Evolutionary conservation across 176 grass and related monocot genomes (phyloP), one percentile per base, ranked within the genome.

Genomic region (Puccinellia tenuiflora): DNA sequence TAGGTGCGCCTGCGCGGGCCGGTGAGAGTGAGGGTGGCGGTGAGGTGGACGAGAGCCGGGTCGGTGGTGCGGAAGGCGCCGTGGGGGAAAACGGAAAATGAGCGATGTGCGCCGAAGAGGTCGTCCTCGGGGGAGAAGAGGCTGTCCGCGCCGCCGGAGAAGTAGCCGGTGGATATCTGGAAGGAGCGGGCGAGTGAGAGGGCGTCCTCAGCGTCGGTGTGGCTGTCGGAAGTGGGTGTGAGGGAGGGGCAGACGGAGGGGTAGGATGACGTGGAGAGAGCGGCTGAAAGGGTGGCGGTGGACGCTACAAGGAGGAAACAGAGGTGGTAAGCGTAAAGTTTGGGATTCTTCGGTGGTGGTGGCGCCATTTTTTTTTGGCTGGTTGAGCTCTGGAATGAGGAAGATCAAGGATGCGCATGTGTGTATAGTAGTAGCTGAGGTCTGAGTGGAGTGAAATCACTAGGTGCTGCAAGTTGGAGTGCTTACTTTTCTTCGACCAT

Each of bases 1-100:
- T 47, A 24, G 24, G 25, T 14, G 11, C 11, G 26, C 9, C 67
- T 17, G 21, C 8, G 64, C 26, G 38, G 33, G 21, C 88, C 86
- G 47, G 29, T 63, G 45, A 94, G 87, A 21, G 75, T 66, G 35
- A 91, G 18, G 26, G 87, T 90, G 31, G 80, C 87, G 17, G 39
- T 9, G 63, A 85, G 73, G 20, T 85, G 63, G 60, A 94, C 3
- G 47, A 85, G 22, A 10, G 1, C 16, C 18, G 31, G 6, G 16
- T 34, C 20, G 37, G 5, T 13, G 5, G 89, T 89, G 71, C 22
- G 68, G 5, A 16, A 20, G 28, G 69, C 85, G 11, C 29, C 40
- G 38, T 65, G 50, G 6, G 84, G 33, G 7, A 74, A 33, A 35
- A 96, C 56, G 45, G 57, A 43, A 61, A 96, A 85, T 3, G 80